Percentiles rank a stretch among this genome's conserved stretches.
phyloP scores from a whole-genome alignment of 1,284 basidiomycete genomes.

The Cutaneotrichosporon sp. region DNA sequence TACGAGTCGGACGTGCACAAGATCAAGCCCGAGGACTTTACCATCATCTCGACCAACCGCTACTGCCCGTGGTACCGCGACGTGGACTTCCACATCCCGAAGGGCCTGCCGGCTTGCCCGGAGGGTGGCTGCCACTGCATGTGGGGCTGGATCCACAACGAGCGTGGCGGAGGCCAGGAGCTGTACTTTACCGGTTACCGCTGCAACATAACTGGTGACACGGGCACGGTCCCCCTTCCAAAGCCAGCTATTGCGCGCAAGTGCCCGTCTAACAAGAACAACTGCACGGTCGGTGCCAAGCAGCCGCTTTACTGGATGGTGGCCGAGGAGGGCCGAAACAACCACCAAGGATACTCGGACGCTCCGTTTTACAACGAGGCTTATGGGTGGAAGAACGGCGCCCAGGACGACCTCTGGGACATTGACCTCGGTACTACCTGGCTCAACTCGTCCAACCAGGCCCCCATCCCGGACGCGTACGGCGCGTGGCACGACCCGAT shows the following conservation, averaged over 20 bases:
- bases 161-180: slow-evolving; percentile 8
- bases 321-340: slow-evolving; percentile 17
- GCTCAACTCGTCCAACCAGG: not conserved
- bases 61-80: slow-evolving; percentile 66
- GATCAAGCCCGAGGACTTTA: slow-evolving; percentile 66
- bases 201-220: slow-evolving; percentile 62
- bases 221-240: slow-evolving; percentile 45
- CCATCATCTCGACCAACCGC: slow-evolving; percentile 69
- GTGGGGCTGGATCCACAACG: slow-evolving; percentile 66
- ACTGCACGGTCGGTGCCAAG: slow-evolving; percentile 42
- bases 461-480: not conserved
- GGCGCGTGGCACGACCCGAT: not conserved
- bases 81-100: slow-evolving; percentile 65
- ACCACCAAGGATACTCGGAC: slow-evolving; percentile 11
- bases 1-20: slow-evolving; percentile 62
- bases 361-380: slow-evolving; percentile 14
- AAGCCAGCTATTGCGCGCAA: slow-evolving; percentile 51
- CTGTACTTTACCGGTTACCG: slow-evolving; percentile 71
- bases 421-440: slow-evolving; percentile 3
- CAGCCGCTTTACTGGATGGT: slow-evolving; percentile 20
- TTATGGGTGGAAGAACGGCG: slow-evolving; percentile 22
- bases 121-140: slow-evolving; percentile 65
- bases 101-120: slow-evolving; percentile 67
- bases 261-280: slow-evolving; percentile 35
- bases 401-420: slow-evolving; percentile 20